Conservation (phyloP, 2,329 filamentous ascomycete species). For the Harringtonia lauricola region DNA sequence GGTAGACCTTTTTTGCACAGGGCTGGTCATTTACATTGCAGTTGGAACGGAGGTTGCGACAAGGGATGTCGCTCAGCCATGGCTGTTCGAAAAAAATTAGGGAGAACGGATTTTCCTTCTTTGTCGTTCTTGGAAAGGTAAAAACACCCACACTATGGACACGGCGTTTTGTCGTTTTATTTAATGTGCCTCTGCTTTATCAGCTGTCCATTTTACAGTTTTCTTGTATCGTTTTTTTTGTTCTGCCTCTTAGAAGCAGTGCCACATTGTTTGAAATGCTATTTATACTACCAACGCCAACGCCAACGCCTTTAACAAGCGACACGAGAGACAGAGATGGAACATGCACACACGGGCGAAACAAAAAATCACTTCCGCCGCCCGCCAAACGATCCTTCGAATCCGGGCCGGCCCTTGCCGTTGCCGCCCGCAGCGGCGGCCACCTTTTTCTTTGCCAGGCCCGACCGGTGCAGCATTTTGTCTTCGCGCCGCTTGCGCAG, state of each 20-base stretch:
- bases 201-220: conserved; percentile 1
- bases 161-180: neutral
- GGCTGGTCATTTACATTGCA: no score
- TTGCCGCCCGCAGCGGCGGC: conserved; percentile 25
- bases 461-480: conserved; percentile 48
- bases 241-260: neutral
- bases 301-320: no score
- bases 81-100: no score
- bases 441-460: conserved; percentile 34
- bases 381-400: conserved; percentile 57
- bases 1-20: no score
- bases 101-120: conserved; percentile 10
- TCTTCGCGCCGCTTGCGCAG: conserved; percentile 63
- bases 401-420: conserved; percentile 45
- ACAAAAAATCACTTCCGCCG: conserved; percentile 29
- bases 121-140: conserved; percentile 9
- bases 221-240: conserved; percentile 5
- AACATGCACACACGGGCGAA: neutral
- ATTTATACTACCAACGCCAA: no score
- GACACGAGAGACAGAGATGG: no score
- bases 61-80: no score
- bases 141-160: conserved; percentile 5
- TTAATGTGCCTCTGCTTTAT: neutral
- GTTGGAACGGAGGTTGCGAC: no score
- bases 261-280: neutral